Base-by-base conservation (phyloP, 768 basidiomycete species). In the Rhizopogon sp. region DNA sequence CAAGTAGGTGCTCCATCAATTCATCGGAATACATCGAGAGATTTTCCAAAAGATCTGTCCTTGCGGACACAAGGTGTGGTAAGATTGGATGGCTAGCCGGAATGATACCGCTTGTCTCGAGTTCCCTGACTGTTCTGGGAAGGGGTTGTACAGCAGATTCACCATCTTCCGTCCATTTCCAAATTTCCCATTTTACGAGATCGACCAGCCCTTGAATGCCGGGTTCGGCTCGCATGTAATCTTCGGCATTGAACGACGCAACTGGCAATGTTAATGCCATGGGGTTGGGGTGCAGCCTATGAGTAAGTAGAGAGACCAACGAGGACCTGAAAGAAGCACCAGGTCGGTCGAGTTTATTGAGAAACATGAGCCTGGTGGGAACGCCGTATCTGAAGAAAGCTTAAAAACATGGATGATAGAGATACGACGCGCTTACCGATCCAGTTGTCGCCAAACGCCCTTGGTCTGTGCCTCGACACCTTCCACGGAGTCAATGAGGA, bases 391-490 rank as follows among this genome's bases (percentile, higher is more conserved):
- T 94, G 54, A 39, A 51, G 50, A 39, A 45, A 20, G 57, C 37
- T 51, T 39, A 55, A 45, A 40, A 16, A 39, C 22, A 9, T 31
- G 31, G 43, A 6, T 40, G 6, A 20, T 53, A 41, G 50, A 43
- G 16, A 58, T 37, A 50, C 10, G 39, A 70, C 70, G 63, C 62
- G 65, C 75, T 71, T 66, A 93, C 93, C 88, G 83, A 69, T 93
- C 86, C 61, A 94, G 69, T 67, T 95, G 92, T 52, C 73, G 74
- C 93, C 93, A 94, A 43, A 95, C 93, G 41, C 88, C 90, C 67
- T 84, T 87, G 0, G 93, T 95, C 66, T 95, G 92, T 10, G 90
- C 83, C 68, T 94, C 92, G 5, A 94, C 92, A 6, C 92, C 92
- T 70, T 94, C 92, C 0, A 95, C 92, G 0, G 91, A 88, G 70